Conservation (phyloP, 306 rosid species). For the Aeschynomene evenia region DNA sequence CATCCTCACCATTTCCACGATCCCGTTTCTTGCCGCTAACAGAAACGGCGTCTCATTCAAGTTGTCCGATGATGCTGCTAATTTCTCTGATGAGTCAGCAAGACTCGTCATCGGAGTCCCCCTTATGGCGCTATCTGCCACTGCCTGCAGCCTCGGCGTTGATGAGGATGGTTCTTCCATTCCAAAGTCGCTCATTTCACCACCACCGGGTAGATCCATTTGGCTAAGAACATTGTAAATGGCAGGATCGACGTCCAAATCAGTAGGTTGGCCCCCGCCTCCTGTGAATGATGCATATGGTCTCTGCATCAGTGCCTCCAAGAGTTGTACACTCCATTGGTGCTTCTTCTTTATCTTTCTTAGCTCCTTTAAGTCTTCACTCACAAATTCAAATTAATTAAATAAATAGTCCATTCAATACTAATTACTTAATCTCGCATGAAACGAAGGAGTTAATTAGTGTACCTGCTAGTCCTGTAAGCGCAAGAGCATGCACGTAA, state of each 20-base stretch:
- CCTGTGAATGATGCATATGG: constrained; percentile 31
- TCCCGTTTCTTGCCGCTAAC: constrained; percentile 39
- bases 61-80: no score
- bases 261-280: constrained; percentile 29
- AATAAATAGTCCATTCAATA: no score
- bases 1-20: constrained; percentile 34
- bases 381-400: no score
- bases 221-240: neutral
- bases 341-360: constrained; percentile 36
- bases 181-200: no score
- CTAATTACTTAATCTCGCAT: no score
- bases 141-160: no score
- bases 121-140: neutral
- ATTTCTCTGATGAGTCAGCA: no score
- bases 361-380: constrained; percentile 26
- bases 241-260: neutral
- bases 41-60: constrained; percentile 30
- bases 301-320: constrained; percentile 37
- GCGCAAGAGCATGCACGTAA: constrained; percentile 24
- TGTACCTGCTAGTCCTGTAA: no score
- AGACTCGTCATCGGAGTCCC: no score
- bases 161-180: no score
- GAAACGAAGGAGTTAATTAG: no score
- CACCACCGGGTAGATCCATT: neutral
- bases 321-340: constrained; percentile 44